Percentiles rank a stretch among this genome's conserved stretches.
phyloP scores from a whole-genome alignment of 2,329 filamentous ascomycete genomes.

The Cordyceps pruinosa region DNA sequence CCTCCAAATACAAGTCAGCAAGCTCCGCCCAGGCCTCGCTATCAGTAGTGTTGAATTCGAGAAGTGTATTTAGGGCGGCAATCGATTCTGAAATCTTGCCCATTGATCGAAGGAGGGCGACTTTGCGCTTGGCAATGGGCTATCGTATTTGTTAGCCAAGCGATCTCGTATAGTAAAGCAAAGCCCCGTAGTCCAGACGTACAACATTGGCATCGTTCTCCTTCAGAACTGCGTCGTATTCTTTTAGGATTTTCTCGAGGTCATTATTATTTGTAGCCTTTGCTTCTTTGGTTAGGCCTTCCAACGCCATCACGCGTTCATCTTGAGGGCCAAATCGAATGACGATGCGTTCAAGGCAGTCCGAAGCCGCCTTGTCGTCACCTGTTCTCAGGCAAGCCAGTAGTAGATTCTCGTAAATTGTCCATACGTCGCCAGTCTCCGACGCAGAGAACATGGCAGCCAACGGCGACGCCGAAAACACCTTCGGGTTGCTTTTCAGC shows the following conservation, averaged over 20 bases:
- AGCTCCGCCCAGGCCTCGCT: constrained; percentile 91
- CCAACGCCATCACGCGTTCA: constrained; percentile 77
- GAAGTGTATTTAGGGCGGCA: constrained; percentile 61
- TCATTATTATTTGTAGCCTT: constrained; percentile 59
- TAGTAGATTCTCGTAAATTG: constrained; percentile 78
- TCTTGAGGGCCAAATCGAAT: constrained; percentile 77
- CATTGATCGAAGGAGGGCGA: constrained; percentile 71
- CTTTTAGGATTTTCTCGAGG: constrained; percentile 62
- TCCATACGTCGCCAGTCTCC: constrained; percentile 78
- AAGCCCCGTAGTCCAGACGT: background rate
- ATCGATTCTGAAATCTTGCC: constrained; percentile 67
- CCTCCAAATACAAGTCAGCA: constrained; percentile 74
- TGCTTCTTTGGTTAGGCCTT: constrained; percentile 79
- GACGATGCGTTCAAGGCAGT: constrained; percentile 68
- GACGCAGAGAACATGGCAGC: constrained; percentile 46
- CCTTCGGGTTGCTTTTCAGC: constrained; percentile 46
- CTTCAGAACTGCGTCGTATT: constrained; percentile 69
- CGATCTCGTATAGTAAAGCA: background rate
- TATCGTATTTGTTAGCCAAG: constrained; percentile 27
- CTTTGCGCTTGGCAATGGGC: constrained; percentile 78
- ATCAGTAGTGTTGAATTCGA: constrained; percentile 83
- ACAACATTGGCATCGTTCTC: constrained; percentile 64
- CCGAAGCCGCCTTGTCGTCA: constrained; percentile 69
- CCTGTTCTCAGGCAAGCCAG: constrained; percentile 77
- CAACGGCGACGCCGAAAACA: constrained; percentile 48